Evolutionary conservation across 2,329 filamentous ascomycete species (phyloP), one percentile per base, ranked within the genome.

Genomic region (Hypoxylon sp.): DNA sequence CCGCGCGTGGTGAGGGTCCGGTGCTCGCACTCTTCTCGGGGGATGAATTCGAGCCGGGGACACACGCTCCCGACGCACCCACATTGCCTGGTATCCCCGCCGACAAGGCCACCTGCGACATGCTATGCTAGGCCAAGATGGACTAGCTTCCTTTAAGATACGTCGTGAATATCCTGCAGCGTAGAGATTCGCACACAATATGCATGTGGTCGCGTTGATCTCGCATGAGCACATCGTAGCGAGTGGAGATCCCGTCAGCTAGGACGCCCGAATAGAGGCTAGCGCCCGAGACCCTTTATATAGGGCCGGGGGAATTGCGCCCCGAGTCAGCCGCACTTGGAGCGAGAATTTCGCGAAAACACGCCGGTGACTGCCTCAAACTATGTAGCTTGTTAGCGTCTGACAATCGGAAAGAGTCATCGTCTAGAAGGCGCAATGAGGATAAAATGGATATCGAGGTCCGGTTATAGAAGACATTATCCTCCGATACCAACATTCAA

Each of bases 11-110:
- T 36, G 56, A 60, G 3, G 34, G 10, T 13, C 49, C 41, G 11
- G 10, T 21, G 14, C 58, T 75, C 72, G 74, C 70, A 50, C 41
- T 38, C 41, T 72, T 73, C 32, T 75, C 74, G 73, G 72, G 45
- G 43, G 45, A 50, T 25, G 43, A 32, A 30, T 17, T 55, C 50
- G 67, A 69, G 17, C 2, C 30, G 30, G 46, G 21, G 23, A 45
- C 46, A 19, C 36, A 38, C 30, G 30, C 25, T 13, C 38, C 48
- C n/a, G 28, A 25, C 1, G 19, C 32, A 10, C 48, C 53, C 30
- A 28, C 32, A 43, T 10, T 14, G n/a, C 38, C 57, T 25, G 48
- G 52, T 14, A 25, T 60, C 19, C 32, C 51, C 11, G 30, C 63
- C 46, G 63, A 30, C 13, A 38, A n/a, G 19, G 45, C 55, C 3